Evolutionary conservation across 441 rosid genomes (phyloP).

Genomic region (Eruca vesicaria): DNA sequence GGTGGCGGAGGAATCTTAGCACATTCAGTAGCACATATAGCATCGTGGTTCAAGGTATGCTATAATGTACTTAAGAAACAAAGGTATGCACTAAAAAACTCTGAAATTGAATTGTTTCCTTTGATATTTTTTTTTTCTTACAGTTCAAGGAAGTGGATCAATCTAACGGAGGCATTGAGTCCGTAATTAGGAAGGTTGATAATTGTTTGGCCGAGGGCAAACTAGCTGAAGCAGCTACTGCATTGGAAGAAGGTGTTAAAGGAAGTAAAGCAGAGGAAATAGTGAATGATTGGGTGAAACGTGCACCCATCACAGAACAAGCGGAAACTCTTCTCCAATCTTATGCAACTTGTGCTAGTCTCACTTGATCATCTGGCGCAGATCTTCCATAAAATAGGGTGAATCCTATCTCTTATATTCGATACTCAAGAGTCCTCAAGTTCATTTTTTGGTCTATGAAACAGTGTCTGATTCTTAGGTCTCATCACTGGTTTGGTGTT

Average conservation of each 20-base stretch:
- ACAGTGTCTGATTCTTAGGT: too few relatives aligned
- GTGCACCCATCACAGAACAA: conserved; percentile 83
- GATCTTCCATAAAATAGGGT: conserved; percentile 12
- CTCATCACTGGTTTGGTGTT: conserved; percentile 12
- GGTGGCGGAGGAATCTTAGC: conserved; percentile 88
- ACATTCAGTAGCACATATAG: conserved; percentile 76
- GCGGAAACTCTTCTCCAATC: conserved; percentile 80
- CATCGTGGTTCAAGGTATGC: conserved; percentile 83
- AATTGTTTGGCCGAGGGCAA: conserved; percentile 74
- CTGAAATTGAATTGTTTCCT: neutral
- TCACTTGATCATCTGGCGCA: conserved; percentile 42
- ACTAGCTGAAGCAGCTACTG: conserved; percentile 85
- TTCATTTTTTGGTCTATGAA: neutral
- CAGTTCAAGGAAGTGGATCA: conserved; percentile 71
- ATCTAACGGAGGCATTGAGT: conserved; percentile 73
- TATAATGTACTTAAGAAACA: conserved; percentile 4
- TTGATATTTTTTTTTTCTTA: neutral
- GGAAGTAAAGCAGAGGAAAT: conserved; percentile 87
- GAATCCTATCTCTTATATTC: neutral
- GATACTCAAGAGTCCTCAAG: conserved; percentile 9
- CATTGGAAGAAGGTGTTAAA: conserved; percentile 75
- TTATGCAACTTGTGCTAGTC: conserved; percentile 77
- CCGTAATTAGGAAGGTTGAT: conserved; percentile 69
- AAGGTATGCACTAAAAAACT: neutral
- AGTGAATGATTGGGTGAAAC: conserved; percentile 65